A percentile compares a stretch with the other conserved stretches of the same genome.
Conservation (phyloP, 495 filamentous ascomycete genomes). For the Aspergillus asperescens region DNA sequence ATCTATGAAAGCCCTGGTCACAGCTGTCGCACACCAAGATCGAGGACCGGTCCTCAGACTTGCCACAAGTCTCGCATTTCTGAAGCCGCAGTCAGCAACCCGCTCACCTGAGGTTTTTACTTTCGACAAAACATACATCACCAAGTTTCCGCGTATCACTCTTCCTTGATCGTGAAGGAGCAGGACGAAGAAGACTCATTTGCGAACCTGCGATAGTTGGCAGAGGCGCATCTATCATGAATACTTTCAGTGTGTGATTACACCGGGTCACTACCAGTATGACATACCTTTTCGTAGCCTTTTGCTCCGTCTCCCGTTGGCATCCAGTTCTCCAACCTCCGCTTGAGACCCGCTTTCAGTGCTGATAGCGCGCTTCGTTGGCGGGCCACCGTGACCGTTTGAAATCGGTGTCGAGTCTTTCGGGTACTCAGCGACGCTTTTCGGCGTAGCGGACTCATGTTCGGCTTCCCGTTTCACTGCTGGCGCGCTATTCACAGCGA, state of each 20-base stretch:
- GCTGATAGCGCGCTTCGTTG: slow-evolving; percentile 78
- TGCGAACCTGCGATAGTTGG: slow-evolving; percentile 93
- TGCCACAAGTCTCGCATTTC: slow-evolving; percentile 87
- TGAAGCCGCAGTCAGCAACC: slow-evolving; percentile 27
- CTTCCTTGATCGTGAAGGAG: slow-evolving; percentile 66
- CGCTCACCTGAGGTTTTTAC: neutral
- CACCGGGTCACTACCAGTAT: neutral
- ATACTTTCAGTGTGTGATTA: slow-evolving; percentile 14
- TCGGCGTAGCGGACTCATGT: slow-evolving; percentile 40
- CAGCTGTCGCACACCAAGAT: slow-evolving; percentile 90
- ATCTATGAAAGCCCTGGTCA: slow-evolving; percentile 80
- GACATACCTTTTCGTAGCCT: slow-evolving; percentile 82
- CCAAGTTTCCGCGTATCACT: slow-evolving; percentile 61
- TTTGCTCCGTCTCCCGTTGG: slow-evolving; percentile 79
- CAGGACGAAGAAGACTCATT: slow-evolving; percentile 88
- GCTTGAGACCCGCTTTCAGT: slow-evolving; percentile 63
- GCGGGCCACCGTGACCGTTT: slow-evolving; percentile 54
- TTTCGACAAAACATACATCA: slow-evolving; percentile 53
- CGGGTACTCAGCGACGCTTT: slow-evolving; percentile 36
- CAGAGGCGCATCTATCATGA: slow-evolving; percentile 58
- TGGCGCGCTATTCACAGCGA: slow-evolving; percentile 45
- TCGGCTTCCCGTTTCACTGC: slow-evolving; percentile 49
- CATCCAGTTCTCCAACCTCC: slow-evolving; percentile 61
- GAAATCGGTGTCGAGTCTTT: slow-evolving; percentile 38
- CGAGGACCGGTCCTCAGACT: slow-evolving; percentile 62